Conservation (phyloP, 2,329 filamentous ascomycete species). For the Alternaria burnsii region DNA sequence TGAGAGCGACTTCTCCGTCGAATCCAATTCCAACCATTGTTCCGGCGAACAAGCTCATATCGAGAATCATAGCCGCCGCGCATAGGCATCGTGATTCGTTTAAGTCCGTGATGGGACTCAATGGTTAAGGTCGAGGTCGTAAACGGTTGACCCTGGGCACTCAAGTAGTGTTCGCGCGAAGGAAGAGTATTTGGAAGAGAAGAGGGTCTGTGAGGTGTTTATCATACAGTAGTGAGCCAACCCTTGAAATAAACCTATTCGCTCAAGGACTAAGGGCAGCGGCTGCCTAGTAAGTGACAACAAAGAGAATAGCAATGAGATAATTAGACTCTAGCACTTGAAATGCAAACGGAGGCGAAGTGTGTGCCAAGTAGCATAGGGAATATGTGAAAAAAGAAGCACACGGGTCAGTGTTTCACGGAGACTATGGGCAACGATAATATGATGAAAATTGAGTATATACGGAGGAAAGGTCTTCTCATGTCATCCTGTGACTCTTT, state of each 20-base stretch:
- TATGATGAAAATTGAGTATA: not conserved
- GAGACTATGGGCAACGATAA: not conserved
- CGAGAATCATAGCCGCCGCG: not conserved
- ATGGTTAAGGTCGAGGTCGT: not conserved
- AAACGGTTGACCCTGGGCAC: not conserved
- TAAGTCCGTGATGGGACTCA: not conserved
- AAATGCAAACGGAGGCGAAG: not conserved
- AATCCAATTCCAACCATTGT: not conserved
- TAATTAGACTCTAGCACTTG: not conserved
- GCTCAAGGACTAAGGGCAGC: not conserved
- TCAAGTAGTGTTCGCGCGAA: not conserved
- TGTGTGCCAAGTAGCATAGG: not conserved
- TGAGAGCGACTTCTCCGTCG: not conserved
- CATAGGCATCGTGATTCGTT: not conserved
- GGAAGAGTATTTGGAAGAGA: not conserved
- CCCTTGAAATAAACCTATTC: not conserved
- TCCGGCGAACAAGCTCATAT: not conserved
- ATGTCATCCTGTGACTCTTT: not conserved
- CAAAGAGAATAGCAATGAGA: not conserved
- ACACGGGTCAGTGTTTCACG: not conserved
- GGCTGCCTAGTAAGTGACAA: not conserved
- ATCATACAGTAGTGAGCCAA: not conserved
- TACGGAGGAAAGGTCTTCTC: not conserved
- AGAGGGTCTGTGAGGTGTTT: not conserved
- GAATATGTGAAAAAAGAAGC: not conserved